phyloP scores from a whole-genome alignment of 1,284 basidiomycete genomes.

The Phlebopus sp. region DNA sequence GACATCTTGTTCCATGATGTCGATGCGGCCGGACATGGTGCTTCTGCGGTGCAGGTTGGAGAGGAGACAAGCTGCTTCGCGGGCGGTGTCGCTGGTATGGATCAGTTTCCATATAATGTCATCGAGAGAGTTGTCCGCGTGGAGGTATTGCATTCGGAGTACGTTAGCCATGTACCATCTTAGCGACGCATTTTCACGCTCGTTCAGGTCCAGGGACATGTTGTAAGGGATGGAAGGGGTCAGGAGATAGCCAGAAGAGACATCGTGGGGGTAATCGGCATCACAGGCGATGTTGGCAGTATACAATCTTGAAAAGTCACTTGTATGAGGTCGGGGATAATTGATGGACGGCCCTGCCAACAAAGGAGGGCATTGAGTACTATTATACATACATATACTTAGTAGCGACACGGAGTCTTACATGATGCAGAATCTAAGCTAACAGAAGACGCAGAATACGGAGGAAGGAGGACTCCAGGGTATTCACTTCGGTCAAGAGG shows the following conservation, averaged over 20 bases:
- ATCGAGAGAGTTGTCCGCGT: constrained; percentile 54
- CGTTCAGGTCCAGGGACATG: constrained; percentile 12
- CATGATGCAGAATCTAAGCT: constrained; percentile 52
- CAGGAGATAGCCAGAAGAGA: constrained; percentile 24
- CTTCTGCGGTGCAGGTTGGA: constrained; percentile 32
- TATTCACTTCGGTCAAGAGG: constrained; percentile 36
- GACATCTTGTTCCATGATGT: constrained; percentile 25
- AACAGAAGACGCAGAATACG: constrained; percentile 33
- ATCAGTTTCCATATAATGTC: constrained; percentile 46
- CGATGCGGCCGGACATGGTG: constrained; percentile 16
- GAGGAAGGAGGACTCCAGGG: constrained; percentile 40
- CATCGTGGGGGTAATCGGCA: constrained; percentile 14
- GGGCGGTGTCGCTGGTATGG: constrained; percentile 36
- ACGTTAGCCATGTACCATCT: constrained; percentile 44
- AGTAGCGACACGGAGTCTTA: constrained; percentile 72
- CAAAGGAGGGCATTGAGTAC: constrained; percentile 64
- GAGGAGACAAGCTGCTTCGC: constrained; percentile 56
- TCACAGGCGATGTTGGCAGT: constrained; percentile 6
- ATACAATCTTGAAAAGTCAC: constrained; percentile 28
- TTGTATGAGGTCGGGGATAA: constrained; percentile 28
- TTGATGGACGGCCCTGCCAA: constrained; percentile 44
- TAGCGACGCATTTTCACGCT: constrained; percentile 20
- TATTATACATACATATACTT: constrained; percentile 55
- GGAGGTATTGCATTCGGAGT: constrained; percentile 62
- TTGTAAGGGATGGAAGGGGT: constrained; percentile 7